phyloP scores from a whole-genome alignment of 2,329 filamentous ascomycete genomes.

The Tolypocladium album region DNA sequence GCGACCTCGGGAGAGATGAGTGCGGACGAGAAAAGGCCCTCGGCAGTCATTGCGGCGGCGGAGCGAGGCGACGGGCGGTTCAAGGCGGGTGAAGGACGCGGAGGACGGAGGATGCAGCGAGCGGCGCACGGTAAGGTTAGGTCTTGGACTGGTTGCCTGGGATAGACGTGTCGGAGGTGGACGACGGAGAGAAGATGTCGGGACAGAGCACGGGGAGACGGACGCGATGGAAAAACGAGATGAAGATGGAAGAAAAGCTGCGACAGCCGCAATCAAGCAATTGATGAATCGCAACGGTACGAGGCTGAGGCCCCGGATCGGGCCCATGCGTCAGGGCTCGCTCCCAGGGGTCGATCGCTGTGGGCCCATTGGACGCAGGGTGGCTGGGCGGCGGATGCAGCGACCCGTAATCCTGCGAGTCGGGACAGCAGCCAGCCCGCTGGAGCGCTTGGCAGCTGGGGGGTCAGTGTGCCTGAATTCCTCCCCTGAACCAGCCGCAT shows the following conservation, averaged over 20 bases:
- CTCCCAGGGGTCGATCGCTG: background rate
- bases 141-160: background rate
- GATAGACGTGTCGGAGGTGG: background rate
- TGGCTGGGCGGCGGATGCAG: too few species aligned
- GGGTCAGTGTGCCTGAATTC: background rate
- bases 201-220: background rate
- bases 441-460: too few species aligned
- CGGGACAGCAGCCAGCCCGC: too few species aligned
- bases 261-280: background rate
- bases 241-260: background rate
- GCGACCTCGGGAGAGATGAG: conserved; percentile 71
- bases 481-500: background rate
- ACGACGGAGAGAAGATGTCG: background rate
- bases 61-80: background rate
- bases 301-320: background rate
- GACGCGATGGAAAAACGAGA: background rate
- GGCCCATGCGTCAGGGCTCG: background rate
- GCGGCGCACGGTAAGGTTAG: background rate
- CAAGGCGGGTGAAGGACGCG: background rate
- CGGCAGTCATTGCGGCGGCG: conserved; percentile 7
- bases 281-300: background rate
- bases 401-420: too few species aligned
- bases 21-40: conserved; percentile 64
- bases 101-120: conserved; percentile 1
- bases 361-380: background rate